Evolutionary conservation across 768 basidiomycete species (phyloP).

Genomic region (Pluteus cervinus): DNA sequence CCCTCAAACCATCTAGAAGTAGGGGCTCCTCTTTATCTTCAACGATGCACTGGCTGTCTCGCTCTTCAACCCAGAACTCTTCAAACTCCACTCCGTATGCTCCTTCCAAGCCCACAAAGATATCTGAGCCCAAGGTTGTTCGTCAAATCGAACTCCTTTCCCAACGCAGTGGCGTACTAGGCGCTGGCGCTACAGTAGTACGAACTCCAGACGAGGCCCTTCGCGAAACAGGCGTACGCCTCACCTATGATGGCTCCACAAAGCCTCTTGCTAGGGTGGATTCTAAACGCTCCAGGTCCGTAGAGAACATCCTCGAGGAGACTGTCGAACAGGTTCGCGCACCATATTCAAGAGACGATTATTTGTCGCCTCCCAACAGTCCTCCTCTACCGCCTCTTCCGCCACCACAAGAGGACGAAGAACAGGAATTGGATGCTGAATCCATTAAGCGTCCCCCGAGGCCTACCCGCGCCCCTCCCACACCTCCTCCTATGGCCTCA

Average conservation of each 20-base stretch:
- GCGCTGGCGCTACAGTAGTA: constrained; percentile 71
- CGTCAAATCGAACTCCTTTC: constrained; percentile 32
- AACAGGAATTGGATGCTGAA: constrained; percentile 18
- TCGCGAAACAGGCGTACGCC: constrained; percentile 37
- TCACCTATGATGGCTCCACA: constrained; percentile 24
- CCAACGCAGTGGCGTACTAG: constrained; percentile 46
- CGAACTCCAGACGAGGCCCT: constrained; percentile 79
- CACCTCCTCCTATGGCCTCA: constrained; percentile 14
- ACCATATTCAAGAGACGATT: constrained; percentile 14
- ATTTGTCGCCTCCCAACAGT: constrained; percentile 31
- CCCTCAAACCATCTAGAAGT: constrained; percentile 19
- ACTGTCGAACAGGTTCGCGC: constrained; percentile 9
- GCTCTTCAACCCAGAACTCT: constrained; percentile 26
- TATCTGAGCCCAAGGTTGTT: constrained; percentile 39
- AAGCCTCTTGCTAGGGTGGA: constrained; percentile 5
- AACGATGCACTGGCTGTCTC: constrained; percentile 49
- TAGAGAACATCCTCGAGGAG: constrained; percentile 3
- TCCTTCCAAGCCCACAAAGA: constrained; percentile 29
- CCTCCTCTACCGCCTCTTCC: constrained; percentile 56
- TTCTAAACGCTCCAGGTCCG: neutral
- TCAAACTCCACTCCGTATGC: constrained; percentile 19
- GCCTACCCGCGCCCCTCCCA: constrained; percentile 24
- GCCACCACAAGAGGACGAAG: constrained; percentile 25
- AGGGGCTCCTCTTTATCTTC: constrained; percentile 34
- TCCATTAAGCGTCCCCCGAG: constrained; percentile 29